Evolutionary conservation across 1,284 basidiomycete genomes (phyloP), one percentile per base, ranked within the genome.

Genomic region (Meira miltonrushii): DNA sequence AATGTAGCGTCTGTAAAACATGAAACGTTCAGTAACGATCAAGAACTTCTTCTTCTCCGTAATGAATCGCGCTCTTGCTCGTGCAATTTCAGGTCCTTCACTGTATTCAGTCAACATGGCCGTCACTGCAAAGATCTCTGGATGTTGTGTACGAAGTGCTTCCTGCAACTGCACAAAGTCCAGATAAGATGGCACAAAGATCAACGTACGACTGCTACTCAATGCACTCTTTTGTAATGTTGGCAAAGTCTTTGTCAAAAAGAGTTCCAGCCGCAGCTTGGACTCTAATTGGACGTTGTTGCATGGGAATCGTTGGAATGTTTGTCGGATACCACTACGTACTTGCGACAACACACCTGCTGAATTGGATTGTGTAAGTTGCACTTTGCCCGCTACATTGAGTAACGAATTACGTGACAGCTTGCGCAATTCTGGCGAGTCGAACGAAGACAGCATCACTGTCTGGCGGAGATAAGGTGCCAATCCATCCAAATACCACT

Each of bases 401-500:
- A 84, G 85, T 19, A 95, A 83, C 5, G 46, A 21, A 1, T 79
- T 79, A 66, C 88, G 88, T 81, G 86, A 95, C 10, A 97, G 78
- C 0, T 86, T 82, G 5, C 92, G 86, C 11, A 85, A 87, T 79
- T 97, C 93, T 0, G 93, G 89, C 0, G 88, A 90, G 78, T 96
- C 92, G 74, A 89, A 89, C 2, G 89, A 83, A 0, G 92, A 88
- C n/a, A 97, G 78, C 1, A 97, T 79, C 59, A 97, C 85, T 3
- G 90, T 88, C 79, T 98, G 94, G 5, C 94, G 87, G 3, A 97
- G 82, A 75, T 88, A 49, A 2, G 51, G 13, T 3, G 80, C 93
- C 87, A 90, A 84, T 73, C 87, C 88, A 72, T 98, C 94, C 10
- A 98, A 84, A 79, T 94, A 97, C 92, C 92, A 98, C 2, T 91